Evolutionary conservation across 2,329 filamentous ascomycete species (phyloP), one percentile per base, ranked within the genome.

Genomic region (Emydomyces testavorans): DNA sequence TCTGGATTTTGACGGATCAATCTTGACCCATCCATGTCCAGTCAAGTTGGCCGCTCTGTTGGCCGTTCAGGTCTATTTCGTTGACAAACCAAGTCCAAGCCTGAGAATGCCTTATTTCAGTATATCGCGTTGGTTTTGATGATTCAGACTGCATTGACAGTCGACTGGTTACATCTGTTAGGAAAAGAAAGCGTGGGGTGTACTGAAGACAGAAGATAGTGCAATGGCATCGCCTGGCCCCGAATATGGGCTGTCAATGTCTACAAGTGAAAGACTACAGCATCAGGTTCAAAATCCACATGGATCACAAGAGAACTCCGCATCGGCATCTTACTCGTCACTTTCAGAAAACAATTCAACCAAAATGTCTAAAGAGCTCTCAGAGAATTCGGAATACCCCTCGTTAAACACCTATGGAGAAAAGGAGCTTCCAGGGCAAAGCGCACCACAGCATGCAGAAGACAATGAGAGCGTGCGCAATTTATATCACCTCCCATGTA

Each of bases 401-500:
- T 26, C 45, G 1, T 13, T 34, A 21, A 40, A 32, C 16, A 8
- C n/a, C 24, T 10, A 40, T 21, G 26, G 38, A 5, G 24, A 47
- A 23, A 32, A 47, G n/a, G 28, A 29, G 5, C 36, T 24, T 40
- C 10, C 45, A 5, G 32, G n/a, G 3, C 24, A 38, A 21, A 16
- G 10, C 4, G 3, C 24, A 6, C 35, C 8, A 6, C 35, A 21
- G 40, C 15, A 45, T 41, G 39, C 46, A 37, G 32, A 26, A 31
- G 37, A 32, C 10, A 23, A 46, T 26, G 41, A 40, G 3, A 21
- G 24, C 4, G 3, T 28, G 28, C 35, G 10, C 11, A 13, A 40
- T 35, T 34, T 16, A 36, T 45, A 42, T 21, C 26, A 44, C 7
- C 16, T 47, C 4, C 29, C 50, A 26, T 43, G 47, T 24, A 29